Conservation (phyloP, 441 rosid species). For the Pelargonium myrrhifolium region DNA sequence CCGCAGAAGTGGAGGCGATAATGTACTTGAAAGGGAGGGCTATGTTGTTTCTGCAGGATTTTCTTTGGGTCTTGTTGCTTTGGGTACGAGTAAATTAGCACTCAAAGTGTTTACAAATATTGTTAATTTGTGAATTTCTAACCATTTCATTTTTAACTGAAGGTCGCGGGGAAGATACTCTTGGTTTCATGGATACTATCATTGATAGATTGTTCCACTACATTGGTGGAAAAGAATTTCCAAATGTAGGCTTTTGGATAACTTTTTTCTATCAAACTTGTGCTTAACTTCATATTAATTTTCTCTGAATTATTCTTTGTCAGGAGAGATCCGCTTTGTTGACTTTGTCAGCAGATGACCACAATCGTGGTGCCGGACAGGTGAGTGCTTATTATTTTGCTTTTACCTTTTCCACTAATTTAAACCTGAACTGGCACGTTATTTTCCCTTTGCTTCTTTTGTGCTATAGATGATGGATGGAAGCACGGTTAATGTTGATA, state of each 20-base stretch:
- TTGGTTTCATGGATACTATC: conserved; percentile 65
- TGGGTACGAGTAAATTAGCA: conserved; percentile 47
- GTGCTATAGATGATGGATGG: conserved; percentile 73
- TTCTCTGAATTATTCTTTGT: conserved; percentile 22
- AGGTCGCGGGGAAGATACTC: conserved; percentile 88
- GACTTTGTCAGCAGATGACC: conserved; percentile 51
- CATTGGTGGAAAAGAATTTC: conserved; percentile 83
- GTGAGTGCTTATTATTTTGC: conserved; percentile 27
- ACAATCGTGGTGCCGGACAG: conserved; percentile 65
- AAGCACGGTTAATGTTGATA: conserved; percentile 71
- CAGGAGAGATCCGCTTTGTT: conserved; percentile 70
- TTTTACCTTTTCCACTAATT: conserved; percentile 16
- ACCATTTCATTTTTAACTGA: conserved; percentile 27
- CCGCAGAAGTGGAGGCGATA: conserved; percentile 96
- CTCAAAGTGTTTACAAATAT: conserved; percentile 3
- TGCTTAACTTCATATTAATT: conserved; percentile 13
- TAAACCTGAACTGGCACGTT: conserved; percentile 12
- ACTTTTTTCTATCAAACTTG: conserved; percentile 11
- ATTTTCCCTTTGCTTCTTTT: conserved; percentile 17
- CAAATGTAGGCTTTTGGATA: conserved; percentile 39
- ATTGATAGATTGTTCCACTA: conserved; percentile 78
- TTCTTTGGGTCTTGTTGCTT: conserved; percentile 88
- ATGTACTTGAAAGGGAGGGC: conserved; percentile 99
- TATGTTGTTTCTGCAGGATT: conserved; percentile 98
- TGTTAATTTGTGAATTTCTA: conserved; percentile 13